Evolutionary conservation across 345 rosid genomes (phyloP), one percentile per base, ranked within the genome.

Genomic region (Cardamine chenopodiifolia): DNA sequence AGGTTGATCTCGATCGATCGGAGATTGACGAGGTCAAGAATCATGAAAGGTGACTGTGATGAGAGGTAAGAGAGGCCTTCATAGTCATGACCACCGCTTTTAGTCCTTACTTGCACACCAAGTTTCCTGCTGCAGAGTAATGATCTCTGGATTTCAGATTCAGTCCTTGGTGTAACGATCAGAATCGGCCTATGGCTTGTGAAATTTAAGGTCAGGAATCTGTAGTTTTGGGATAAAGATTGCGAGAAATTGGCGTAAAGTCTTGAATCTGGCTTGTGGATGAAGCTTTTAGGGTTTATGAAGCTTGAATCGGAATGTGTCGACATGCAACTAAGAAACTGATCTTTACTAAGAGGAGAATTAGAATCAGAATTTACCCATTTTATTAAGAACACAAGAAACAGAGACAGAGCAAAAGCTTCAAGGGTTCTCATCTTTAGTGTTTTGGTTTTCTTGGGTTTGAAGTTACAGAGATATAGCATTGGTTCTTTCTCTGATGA

Each of bases 41-140:
- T 44, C 10, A 88, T 17, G 65, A 86, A 88, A 2, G 96, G 86
- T 20, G 69, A 61, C 0, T 61, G 34, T 2, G 56, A 68, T 29
- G 91, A 85, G 35, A 77, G 67, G 55, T 88, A 85, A 0, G 93
- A 90, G 20, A 86, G 76, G 26, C 87, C 96, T 55, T 86, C 96
- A 34, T 79, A 87, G 75, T 87, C 95, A 62, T 87, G 90, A 53
- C 96, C 96, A 1, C 92, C 92, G 28, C 96, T 88, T 14, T 88
- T 80, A 45, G 84, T 85, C 26, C 83, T 82, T 29, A 90, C 60
- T 32, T 84, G 84, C 7, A 84, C 29, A 9, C 81, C 86, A 44
- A 55, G 74, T 63, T 39, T 53, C 68, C 55, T 76, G 77, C 68
- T 83, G 20, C 72, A 88, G 76, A 63, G 78, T 18, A 86, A 56